Evolutionary conservation across 2,329 filamentous ascomycete genomes (phyloP).

Genomic region (Neopestalotiopsis sp.): DNA sequence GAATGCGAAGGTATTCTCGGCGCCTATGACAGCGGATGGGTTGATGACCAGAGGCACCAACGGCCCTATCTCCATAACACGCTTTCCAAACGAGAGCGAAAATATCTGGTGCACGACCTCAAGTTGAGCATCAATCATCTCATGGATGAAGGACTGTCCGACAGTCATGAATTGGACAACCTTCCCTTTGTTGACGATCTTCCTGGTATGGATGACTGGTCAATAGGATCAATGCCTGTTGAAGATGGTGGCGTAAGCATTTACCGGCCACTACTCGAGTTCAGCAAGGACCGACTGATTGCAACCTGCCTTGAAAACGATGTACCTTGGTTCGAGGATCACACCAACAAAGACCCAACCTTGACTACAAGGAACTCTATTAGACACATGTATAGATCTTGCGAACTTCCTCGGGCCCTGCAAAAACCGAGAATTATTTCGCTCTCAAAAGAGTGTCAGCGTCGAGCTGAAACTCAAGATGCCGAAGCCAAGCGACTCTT

Average conservation of each 20-base stretch:
- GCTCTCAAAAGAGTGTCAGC: conserved; percentile 59
- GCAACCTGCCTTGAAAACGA: conserved; percentile 73
- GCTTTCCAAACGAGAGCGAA: conserved; percentile 28
- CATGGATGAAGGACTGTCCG: conserved; percentile 26
- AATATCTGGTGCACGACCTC: conserved; percentile 31
- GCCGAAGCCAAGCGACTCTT: conserved; percentile 61
- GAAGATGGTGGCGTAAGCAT: conserved; percentile 71
- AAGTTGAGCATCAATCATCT: conserved; percentile 24
- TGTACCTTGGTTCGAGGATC: conserved; percentile 82
- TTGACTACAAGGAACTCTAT: conserved; percentile 84
- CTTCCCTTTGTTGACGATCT: conserved; percentile 15
- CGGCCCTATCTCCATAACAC: conserved; percentile 39
- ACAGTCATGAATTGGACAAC: conserved; percentile 11
- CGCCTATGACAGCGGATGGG: conserved; percentile 67
- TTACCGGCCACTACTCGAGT: conserved; percentile 71
- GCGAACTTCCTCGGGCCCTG: conserved; percentile 72
- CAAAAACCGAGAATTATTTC: conserved; percentile 66
- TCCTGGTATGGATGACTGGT: not conserved
- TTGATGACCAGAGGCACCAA: conserved; percentile 48
- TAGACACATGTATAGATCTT: conserved; percentile 64
- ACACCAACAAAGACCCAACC: conserved; percentile 78
- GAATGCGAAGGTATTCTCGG: conserved; percentile 80
- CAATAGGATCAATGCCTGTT: conserved; percentile 36
- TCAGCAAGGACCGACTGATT: conserved; percentile 75
- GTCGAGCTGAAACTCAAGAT: conserved; percentile 49